Percentiles rank a stretch among this genome's conserved stretches.
phyloP scores from a whole-genome alignment of 2,329 filamentous ascomycete species.

The Furcasterigmium sp. region DNA sequence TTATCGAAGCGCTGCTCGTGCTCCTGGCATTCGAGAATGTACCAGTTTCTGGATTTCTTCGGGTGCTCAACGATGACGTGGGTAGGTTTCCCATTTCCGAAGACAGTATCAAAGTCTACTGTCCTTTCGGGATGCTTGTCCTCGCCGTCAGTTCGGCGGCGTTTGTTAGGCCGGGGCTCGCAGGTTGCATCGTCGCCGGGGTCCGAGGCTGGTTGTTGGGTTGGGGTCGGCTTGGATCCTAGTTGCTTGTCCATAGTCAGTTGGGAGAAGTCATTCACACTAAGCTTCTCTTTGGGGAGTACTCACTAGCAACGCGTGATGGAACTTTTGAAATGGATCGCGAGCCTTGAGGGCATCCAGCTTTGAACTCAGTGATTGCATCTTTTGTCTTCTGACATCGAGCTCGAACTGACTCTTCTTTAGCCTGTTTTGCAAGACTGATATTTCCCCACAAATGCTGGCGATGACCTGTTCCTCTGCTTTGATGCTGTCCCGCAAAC shows the following conservation, averaged over 20 bases:
- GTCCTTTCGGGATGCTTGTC: neutral
- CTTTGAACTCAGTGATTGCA: neutral
- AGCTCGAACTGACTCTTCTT: neutral
- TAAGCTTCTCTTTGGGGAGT: neutral
- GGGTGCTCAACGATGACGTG: neutral
- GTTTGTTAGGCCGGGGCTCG: neutral
- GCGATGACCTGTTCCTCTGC: neutral
- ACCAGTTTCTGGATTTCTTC: neutral
- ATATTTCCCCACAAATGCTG: neutral
- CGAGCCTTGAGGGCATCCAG: neutral
- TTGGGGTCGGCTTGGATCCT: neutral
- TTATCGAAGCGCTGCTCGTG: neutral
- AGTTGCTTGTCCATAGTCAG: neutral
- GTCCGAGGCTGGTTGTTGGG: neutral
- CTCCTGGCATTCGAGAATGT: neutral
- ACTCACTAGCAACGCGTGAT: neutral
- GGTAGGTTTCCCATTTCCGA: neutral
- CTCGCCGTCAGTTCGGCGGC: neutral
- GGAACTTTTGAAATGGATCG: neutral
- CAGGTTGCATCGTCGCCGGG: neutral
- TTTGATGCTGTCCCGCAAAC: neutral
- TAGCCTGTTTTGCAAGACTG: neutral
- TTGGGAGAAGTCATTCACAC: neutral
- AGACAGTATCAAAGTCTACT: neutral
- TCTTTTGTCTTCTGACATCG: neutral